Percentiles rank a stretch among this genome's conserved stretches.
phyloP scores from a whole-genome alignment of 2,329 filamentous ascomycete genomes.

The Colletotrichum euphorbiae region DNA sequence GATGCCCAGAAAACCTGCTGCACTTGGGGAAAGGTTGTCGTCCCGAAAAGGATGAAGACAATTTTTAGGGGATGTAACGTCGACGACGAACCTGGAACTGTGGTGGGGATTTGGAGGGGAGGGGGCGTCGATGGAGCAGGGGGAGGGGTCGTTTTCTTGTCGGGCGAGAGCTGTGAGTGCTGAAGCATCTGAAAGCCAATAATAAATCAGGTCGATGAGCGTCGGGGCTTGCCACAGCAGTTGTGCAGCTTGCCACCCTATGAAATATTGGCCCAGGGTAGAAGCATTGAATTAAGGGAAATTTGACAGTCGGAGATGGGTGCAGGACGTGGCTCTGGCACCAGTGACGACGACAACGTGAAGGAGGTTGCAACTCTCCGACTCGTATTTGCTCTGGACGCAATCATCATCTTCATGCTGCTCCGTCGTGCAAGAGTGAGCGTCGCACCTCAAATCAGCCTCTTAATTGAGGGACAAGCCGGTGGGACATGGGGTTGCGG shows the following conservation, averaged over 20 bases:
- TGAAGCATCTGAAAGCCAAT: slow-evolving; percentile 12
- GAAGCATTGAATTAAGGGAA: slow-evolving; percentile 29
- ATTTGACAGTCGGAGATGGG: slow-evolving; percentile 25
- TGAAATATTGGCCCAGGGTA: slow-evolving; percentile 4
- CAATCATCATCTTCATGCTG: slow-evolving; percentile 35
- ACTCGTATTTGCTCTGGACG: slow-evolving; percentile 31
- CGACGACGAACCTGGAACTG: slow-evolving; percentile 39
- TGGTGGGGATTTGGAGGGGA: slow-evolving; percentile 22
- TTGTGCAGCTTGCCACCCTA: neutral
- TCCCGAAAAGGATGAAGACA: slow-evolving; percentile 30
- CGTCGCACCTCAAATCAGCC: slow-evolving; percentile 38
- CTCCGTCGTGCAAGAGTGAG: slow-evolving; percentile 14
- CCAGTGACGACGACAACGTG: slow-evolving; percentile 29
- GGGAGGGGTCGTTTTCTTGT: slow-evolving; percentile 4
- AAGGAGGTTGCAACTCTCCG: slow-evolving; percentile 28
- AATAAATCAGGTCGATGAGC: neutral
- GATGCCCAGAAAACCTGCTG: slow-evolving; percentile 11
- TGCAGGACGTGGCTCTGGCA: slow-evolving; percentile 33
- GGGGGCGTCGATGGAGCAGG: neutral
- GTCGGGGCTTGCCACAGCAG: neutral
- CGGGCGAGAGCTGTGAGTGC: neutral
- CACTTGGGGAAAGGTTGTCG: slow-evolving; percentile 17
- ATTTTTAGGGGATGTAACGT: slow-evolving; percentile 40
- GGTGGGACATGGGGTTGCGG: slow-evolving; percentile 35
- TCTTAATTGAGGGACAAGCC: slow-evolving; percentile 21